Conservation (phyloP, 2,329 filamentous ascomycete species). For the Paecilomyces niveus region DNA sequence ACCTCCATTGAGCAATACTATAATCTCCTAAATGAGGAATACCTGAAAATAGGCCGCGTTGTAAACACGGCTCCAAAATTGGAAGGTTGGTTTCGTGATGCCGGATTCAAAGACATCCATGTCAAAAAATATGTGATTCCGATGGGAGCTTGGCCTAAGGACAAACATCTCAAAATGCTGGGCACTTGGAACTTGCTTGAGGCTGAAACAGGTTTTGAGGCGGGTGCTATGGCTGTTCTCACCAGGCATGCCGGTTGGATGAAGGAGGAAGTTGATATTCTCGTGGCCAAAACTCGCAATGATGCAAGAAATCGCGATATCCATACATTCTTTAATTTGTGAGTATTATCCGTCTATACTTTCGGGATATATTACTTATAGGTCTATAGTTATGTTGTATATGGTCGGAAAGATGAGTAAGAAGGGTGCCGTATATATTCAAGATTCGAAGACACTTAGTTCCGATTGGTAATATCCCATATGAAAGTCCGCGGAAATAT, state of each 20-base stretch:
- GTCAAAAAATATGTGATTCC: not conserved
- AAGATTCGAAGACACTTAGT: no score
- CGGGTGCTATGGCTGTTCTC: not conserved
- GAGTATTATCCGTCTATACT: not conserved
- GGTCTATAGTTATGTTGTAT: not conserved
- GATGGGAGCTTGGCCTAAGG: slow-evolving; percentile 2
- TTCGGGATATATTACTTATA: not conserved
- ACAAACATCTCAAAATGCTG: not conserved
- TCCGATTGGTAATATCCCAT: no score
- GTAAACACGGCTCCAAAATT: not conserved
- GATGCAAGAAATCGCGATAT: not conserved
- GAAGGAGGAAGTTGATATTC: not conserved
- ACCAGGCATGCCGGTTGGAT: not conserved
- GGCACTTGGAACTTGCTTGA: not conserved
- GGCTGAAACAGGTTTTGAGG: slow-evolving; percentile 1
- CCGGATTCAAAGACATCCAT: slow-evolving; percentile 2
- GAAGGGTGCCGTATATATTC: no score
- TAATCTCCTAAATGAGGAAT: not conserved
- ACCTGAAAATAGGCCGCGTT: not conserved
- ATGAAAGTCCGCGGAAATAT: no score
- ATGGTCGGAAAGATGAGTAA: not conserved
- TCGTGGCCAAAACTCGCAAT: not conserved
- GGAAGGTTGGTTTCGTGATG: slow-evolving; percentile 2
- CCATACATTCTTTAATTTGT: slow-evolving; percentile 1
- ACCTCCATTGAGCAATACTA: slow-evolving; percentile 7